Percentiles rank a stretch among this genome's conserved stretches.
Evolutionary conservation across 257 asterid species (phyloP).

Genomic region (Fraxinus quadrangulata): DNA sequence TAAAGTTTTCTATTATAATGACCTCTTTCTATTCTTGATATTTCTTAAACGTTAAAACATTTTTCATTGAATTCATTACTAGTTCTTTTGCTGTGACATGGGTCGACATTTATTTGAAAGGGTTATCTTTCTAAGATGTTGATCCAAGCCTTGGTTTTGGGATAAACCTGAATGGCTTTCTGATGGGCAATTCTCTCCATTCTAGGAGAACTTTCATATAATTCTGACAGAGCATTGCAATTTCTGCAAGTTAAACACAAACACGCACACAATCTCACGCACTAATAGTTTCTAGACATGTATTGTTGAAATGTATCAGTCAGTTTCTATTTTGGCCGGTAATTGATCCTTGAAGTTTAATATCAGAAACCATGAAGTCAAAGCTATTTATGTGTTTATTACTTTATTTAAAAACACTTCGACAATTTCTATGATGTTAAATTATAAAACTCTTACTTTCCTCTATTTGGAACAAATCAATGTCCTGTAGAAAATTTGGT

Average conservation of each 20-base stretch:
- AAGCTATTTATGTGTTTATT: background rate
- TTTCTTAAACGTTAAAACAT: background rate
- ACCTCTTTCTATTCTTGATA: slow-evolving; percentile 3
- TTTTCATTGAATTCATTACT: background rate
- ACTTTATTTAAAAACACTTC: background rate
- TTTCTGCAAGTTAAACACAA: background rate
- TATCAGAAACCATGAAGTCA: background rate
- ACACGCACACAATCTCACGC: background rate
- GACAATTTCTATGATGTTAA: background rate
- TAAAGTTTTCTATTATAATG: background rate
- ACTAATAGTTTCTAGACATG: background rate
- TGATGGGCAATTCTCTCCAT: background rate
- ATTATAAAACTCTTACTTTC: background rate
- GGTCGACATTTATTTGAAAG: slow-evolving; percentile 17
- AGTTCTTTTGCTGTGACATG: slow-evolving; percentile 14
- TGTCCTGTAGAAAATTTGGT: background rate
- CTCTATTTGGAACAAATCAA: background rate
- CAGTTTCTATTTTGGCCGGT: background rate
- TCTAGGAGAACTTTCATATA: background rate
- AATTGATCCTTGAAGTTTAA: background rate
- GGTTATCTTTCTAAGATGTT: slow-evolving; percentile 17
- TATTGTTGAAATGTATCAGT: background rate
- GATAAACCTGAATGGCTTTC: background rate
- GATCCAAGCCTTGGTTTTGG: background rate
- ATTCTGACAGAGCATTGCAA: background rate